Base-by-base conservation (phyloP, 257 asterid genomes). In the Avicennia marina region DNA sequence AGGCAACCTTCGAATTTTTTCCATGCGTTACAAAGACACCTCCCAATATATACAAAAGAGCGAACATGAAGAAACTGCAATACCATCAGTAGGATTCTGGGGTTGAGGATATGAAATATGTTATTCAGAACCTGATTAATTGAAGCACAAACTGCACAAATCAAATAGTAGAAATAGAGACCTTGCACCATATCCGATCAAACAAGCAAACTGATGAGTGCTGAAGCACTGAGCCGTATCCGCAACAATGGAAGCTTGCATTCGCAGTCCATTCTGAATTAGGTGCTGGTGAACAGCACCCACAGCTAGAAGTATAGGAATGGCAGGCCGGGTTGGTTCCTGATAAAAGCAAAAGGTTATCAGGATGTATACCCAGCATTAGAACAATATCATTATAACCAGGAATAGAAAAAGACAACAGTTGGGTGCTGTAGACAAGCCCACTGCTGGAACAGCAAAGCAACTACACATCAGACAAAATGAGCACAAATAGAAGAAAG, bases 211-310 rank as follows among this genome's bases (percentile, higher is more conserved):
- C 53, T 93, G 99, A 77, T 93, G 99, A 64, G 99, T 93, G 56
- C 99, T 93, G 81, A 93, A 93, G 93, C 97, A 93, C 79, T 93
- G 97, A 68, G 99, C 99, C 8, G 99, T 93, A 72, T 93, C 97
- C 63, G 95, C 99, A 70, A 93, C 72, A 68, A 93, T 93, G 66
- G 99, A 93, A 69, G 99, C 95, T 72, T 91, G 93, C 94, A 93
- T 84, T 58, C 99, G 74, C 62, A 93, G 76, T 57, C 99, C 99
- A 69, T 86, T 93, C 78, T 93, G 99, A 75, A 93, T 93, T 64
- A 93, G 80, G 78, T 93, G 96, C 80, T 93, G 99, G 71, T 93
- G 99, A 71, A 93, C 97, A 51, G 99, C 95, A 61, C 99, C 99
- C 48, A 93, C 91, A 66, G 99, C 99, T 73, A 93, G 86, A 74